Evolutionary conservation across 768 basidiomycete species (phyloP), one percentile per base, ranked within the genome.

Genomic region (Amanita muscaria): DNA sequence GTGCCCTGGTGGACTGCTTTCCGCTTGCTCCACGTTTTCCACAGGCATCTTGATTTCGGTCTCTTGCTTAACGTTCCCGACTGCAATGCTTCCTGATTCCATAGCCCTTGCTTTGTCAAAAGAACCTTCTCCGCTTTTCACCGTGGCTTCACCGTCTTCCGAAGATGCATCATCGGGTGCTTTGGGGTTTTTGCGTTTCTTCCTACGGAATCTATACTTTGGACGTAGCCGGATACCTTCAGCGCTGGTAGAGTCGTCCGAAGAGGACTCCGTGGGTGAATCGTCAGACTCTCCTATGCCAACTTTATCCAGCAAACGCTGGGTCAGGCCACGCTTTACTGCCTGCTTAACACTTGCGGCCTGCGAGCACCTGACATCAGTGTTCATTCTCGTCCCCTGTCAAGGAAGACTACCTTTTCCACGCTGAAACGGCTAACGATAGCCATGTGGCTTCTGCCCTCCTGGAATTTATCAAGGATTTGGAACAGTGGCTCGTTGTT

Each of bases 371-470:
- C 19, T 15, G 11, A 5, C 36, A 29, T 19, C 8, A 24, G 9
- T 18, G 30, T 15, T 5, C 21, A 7, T 23, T 12, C 14, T 18
- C 2, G 33, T 27, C 4, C 23, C 7, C 16, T 5, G 7, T n/a
- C 2, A 35, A 53, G 22, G 21, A 25, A 29, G 14, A 2, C 21
- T 30, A 69, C 72, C 61, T 79, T 82, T 47, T 82, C 78, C 10
- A 72, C 72, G 42, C 79, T 83, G 52, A 85, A 77, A 35, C 87
- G 77, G 49, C 80, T 80, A 42, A 92, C 88, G 52, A 93, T 85
- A 16, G 90, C 90, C 77, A 94, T 92, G 58, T 94, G 90, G 32
- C 84, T 88, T 23, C 88, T 73, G 3, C 88, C 90, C 56, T 90
- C 88, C 59, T 92, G 89, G 60, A 93, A 93, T 49, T 72, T 83